phyloP scores from a whole-genome alignment of 352 stramenopile species.

The Phytophthora rubi region DNA sequence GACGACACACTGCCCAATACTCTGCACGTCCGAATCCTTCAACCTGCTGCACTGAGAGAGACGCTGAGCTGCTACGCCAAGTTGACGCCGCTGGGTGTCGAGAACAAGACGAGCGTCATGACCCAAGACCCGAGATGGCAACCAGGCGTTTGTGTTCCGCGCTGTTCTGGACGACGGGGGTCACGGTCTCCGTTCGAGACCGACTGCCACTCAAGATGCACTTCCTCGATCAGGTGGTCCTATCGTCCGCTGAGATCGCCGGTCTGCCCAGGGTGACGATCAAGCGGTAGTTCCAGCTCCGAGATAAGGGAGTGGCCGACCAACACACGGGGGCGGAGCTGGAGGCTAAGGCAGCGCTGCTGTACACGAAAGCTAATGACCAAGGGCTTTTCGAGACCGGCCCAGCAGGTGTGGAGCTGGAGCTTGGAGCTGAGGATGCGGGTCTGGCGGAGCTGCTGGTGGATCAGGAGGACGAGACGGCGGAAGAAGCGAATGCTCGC shows the following conservation, averaged over 20 bases:
- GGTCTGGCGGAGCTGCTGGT: constrained; percentile 40
- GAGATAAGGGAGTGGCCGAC: constrained; percentile 47
- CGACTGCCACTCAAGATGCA: constrained; percentile 79
- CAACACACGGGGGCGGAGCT: constrained; percentile 54
- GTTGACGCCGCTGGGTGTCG: constrained; percentile 61
- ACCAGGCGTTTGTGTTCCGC: constrained; percentile 80
- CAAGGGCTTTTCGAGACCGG: constrained; percentile 32
- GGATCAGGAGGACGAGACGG: constrained; percentile 82
- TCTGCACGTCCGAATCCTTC: constrained; percentile 60
- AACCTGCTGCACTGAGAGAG: constrained; percentile 49
- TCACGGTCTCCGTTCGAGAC: constrained; percentile 73
- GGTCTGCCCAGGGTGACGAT: constrained; percentile 60
- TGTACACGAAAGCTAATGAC: constrained; percentile 73
- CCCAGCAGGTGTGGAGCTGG: constrained; percentile 21
- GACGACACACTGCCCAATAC: constrained; percentile 77
- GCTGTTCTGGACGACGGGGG: constrained; percentile 67
- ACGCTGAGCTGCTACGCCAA: constrained; percentile 81
- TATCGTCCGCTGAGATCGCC: constrained; percentile 64
- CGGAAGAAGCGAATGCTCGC: constrained; percentile 57
- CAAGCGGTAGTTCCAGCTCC: constrained; percentile 63
- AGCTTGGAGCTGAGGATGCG: constrained; percentile 16
- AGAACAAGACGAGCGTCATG: constrained; percentile 77
- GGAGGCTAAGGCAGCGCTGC: constrained; percentile 69
- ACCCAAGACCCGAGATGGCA: constrained; percentile 69
- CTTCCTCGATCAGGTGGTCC: constrained; percentile 65